Percentiles rank a stretch among this genome's conserved stretches.
phyloP scores from a whole-genome alignment of 2,329 filamentous ascomycete species.

The Sporothrix pseudoabietina region DNA sequence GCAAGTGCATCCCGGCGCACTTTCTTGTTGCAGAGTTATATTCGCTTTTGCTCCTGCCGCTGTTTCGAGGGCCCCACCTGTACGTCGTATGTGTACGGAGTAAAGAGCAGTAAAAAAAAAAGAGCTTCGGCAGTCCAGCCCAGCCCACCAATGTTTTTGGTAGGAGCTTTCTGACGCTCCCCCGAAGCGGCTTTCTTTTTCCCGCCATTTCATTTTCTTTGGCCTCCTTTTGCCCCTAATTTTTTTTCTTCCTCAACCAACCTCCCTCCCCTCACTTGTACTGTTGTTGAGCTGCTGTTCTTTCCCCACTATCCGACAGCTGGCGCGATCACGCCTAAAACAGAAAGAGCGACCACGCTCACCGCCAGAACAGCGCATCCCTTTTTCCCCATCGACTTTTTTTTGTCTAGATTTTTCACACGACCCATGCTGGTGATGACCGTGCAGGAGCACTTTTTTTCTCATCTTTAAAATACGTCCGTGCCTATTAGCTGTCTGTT shows the following conservation, averaged over 20 bases:
- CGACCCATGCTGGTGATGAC: constrained; percentile 11
- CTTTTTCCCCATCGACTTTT: constrained; percentile 12
- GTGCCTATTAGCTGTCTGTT: neutral
- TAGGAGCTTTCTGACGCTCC: neutral
- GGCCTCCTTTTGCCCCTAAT: neutral
- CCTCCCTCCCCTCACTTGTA: neutral
- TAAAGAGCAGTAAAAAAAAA: neutral
- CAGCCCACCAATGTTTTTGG: neutral
- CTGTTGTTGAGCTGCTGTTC: neutral
- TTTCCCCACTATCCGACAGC: constrained; percentile 11
- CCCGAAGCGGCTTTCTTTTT: constrained; percentile 12
- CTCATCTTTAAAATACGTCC: no score
- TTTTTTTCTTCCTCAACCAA: constrained; percentile 8
- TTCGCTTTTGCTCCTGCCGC: neutral
- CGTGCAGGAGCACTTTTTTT: neutral
- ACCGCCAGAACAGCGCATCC: constrained; percentile 20
- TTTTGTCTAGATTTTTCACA: neutral
- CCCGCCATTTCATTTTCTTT: constrained; percentile 19
- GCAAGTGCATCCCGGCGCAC: neutral
- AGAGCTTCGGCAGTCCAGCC: neutral
- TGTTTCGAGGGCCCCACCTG: neutral
- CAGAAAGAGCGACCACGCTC: constrained; percentile 13
- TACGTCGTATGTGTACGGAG: no score
- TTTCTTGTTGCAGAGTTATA: neutral
- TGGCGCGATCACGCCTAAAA: constrained; percentile 3